A percentile compares a stretch with the other conserved stretches of the same genome.
Evolutionary conservation across 768 basidiomycete genomes (phyloP).

Genomic region (Sporobolomyces phaffii): DNA sequence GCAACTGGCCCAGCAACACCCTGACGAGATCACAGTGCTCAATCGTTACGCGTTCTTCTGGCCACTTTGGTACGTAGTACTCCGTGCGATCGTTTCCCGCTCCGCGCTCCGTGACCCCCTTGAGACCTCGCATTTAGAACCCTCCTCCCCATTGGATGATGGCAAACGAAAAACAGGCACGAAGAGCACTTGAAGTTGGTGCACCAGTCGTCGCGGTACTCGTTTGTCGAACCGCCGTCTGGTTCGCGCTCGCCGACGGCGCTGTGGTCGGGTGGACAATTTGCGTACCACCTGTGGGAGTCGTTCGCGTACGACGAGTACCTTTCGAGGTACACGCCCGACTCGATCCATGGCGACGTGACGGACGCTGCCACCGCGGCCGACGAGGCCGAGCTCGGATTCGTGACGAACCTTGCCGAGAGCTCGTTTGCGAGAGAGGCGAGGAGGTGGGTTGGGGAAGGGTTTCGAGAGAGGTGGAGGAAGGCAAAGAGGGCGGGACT

Average conservation of each 20-base stretch:
- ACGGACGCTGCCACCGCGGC: constrained; percentile 9
- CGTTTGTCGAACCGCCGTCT: constrained; percentile 39
- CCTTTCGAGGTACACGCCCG: constrained; percentile 43
- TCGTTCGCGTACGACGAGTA: constrained; percentile 42
- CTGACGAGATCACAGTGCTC: constrained; percentile 46
- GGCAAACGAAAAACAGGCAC: constrained; percentile 19
- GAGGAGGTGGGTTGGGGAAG: constrained; percentile 24
- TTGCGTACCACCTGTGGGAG: constrained; percentile 48
- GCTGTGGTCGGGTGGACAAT: constrained; percentile 20
- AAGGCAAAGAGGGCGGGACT: constrained; percentile 1
- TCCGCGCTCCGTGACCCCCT: too few relatives aligned
- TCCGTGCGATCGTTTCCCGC: too few relatives aligned
- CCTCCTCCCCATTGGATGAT: too few relatives aligned
- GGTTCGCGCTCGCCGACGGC: not conserved
- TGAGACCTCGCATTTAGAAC: too few relatives aligned
- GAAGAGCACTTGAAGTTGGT: constrained; percentile 42
- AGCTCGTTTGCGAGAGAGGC: constrained; percentile 45
- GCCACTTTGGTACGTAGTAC: constrained; percentile 45
- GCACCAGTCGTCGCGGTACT: constrained; percentile 41
- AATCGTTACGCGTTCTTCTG: constrained; percentile 48
- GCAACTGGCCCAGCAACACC: constrained; percentile 45
- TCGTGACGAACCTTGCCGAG: constrained; percentile 26
- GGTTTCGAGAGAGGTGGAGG: constrained; percentile 14
- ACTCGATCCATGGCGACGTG: constrained; percentile 36
- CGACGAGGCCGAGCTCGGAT: not conserved